Base-by-base conservation (phyloP, 139 green algal species). In the Raphidocelis subcapitata region DNA sequence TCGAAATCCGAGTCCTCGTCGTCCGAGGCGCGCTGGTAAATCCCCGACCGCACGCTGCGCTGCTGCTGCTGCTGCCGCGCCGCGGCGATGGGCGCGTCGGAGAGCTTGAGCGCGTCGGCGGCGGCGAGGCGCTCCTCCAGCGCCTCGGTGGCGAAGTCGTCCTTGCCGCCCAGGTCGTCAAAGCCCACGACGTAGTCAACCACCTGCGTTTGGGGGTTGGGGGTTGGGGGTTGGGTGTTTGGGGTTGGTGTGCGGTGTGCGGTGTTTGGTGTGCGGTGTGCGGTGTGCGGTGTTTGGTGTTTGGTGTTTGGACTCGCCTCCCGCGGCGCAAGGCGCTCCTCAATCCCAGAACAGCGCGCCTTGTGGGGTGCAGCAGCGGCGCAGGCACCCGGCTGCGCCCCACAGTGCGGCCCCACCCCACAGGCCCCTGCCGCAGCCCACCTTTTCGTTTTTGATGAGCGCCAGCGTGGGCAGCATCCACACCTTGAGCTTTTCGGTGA, bases 401-500 rank as follows among this genome's bases (percentile, higher is more conserved):
- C 41, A 20, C 41, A 49, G 8, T 20, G 41, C 41, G 12, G 41
- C 12, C 8, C 41, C 41, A 49, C 41, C 41, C 20, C 37, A 71
- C 64, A 24, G 5, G n/a, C 16, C 33, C 41, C 35, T 57, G 23
- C n/a, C 36, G 10, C 32, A 4, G 37, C 24, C 5, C 21, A 89
- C 89, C 78, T 98, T 98, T 46, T 92, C 93, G 56, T 93, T 84
- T 66, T 90, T 92, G 51, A 98, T 89, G 15, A 98, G 60, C 5
- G 92, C 92, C 36, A 98, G 68, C 1, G 94, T 98, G 35, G 94
- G 94, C 51, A 98, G 85, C 92, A 98, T 97, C 87, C 89, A 97
- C 21, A 98, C 89, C 60, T 92, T 92, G 12, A 96, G 70, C 65
- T 82, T 83, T 23, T 96, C 94, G 31, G 86, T 92, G 23, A 98